These are phyloP conservation scores for Stentor roeselii DNA, from an alignment of 73 alveolate species.

Conservation along the genomic window DNA sequence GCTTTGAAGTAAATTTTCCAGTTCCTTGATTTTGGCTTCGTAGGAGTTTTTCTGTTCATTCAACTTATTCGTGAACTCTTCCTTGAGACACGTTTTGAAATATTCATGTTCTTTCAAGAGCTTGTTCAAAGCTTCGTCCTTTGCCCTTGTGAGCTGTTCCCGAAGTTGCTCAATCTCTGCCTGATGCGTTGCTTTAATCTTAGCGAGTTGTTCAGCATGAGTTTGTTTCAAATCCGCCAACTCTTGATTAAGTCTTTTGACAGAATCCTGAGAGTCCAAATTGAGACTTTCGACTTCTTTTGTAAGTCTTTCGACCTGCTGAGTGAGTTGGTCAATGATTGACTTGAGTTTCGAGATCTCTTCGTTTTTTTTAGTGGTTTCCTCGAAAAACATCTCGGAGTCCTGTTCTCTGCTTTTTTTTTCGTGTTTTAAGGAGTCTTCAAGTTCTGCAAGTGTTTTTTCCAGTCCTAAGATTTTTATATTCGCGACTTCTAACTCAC, in stretches of 20 bases:
- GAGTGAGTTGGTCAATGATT: constrained; percentile 15
- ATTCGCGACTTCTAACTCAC: constrained; percentile 30
- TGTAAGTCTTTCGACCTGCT: constrained; percentile 39
- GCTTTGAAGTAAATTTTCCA: neutral
- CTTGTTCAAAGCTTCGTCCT: constrained; percentile 38
- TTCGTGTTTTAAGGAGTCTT: neutral
- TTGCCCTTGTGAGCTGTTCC: constrained; percentile 24
- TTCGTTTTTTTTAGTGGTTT: neutral
- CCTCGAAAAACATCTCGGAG: neutral
- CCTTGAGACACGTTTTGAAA: neutral
- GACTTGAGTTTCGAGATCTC: neutral
- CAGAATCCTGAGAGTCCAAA: neutral
- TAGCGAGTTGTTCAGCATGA: constrained; percentile 27
- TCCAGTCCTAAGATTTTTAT: neutral
- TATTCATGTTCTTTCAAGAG: constrained; percentile 10
- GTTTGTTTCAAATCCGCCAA: constrained; percentile 26
- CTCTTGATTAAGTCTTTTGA: constrained; percentile 26
- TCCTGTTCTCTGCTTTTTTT: constrained; percentile 17
- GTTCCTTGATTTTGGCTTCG: constrained; percentile 13
- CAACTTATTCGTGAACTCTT: constrained; percentile 10
- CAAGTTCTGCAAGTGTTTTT: neutral
- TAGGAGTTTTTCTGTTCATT: constrained; percentile 19
- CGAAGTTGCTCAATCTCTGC: constrained; percentile 31
- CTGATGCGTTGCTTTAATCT: constrained; percentile 27
- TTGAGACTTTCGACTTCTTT: constrained; percentile 23